phyloP scores from a whole-genome alignment of 148 eudicot genomes.

The Cornus controversa region DNA sequence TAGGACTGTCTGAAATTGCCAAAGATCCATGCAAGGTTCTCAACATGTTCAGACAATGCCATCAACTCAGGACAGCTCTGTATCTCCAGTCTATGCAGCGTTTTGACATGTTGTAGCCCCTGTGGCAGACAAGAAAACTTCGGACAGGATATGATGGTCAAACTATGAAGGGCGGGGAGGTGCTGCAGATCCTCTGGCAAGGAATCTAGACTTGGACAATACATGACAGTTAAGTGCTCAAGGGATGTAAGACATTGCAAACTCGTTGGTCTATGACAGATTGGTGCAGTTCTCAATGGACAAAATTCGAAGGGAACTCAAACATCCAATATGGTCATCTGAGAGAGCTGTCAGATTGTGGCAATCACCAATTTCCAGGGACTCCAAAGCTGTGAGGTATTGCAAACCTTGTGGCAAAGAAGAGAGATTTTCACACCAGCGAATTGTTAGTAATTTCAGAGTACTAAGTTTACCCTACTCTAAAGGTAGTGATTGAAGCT shows the following conservation, averaged over 20 bases:
- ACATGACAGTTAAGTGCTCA: conserved; percentile 11
- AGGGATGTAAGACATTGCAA: conserved; percentile 9
- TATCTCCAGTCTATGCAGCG: too few species aligned
- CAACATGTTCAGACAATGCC: too few species aligned
- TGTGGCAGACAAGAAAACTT: conserved; percentile 6
- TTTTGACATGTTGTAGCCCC: conserved; percentile 10
- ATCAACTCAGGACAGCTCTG: too few species aligned
- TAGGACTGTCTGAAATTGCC: too few species aligned
- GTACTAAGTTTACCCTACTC: not conserved
- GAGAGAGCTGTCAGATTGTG: not conserved
- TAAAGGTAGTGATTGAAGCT: conserved; percentile 4
- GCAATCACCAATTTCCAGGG: conserved; percentile 12
- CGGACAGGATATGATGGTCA: conserved; percentile 9
- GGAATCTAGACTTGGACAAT: conserved; percentile 9
- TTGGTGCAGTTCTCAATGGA: conserved; percentile 16
- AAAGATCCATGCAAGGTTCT: too few species aligned
- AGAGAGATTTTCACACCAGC: conserved; percentile 2
- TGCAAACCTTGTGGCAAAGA: not conserved
- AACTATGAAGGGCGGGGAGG: conserved; percentile 8
- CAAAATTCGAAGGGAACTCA: conserved; percentile 6
- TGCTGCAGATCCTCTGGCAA: not conserved
- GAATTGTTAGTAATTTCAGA: conserved; percentile 10
- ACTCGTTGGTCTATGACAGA: not conserved
- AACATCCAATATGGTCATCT: not conserved
- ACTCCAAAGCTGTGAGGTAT: conserved; percentile 13